These are phyloP conservation scores for Geotrichum klebahnii DNA, from an alignment of 1,139 yeast genomes.

Conservation along the genomic window DNA sequence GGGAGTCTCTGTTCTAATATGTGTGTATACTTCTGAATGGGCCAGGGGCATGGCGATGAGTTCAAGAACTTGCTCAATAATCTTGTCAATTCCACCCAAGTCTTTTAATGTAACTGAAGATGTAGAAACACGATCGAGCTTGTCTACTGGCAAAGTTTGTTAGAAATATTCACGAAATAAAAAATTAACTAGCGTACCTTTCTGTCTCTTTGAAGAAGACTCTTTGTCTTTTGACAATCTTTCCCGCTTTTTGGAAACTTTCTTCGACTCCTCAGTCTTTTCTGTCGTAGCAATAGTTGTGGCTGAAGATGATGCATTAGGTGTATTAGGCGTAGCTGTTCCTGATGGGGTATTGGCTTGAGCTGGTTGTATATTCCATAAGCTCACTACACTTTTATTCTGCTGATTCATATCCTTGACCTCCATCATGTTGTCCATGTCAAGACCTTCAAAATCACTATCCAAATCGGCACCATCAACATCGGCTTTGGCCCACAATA, in stretches of 20 bases:
- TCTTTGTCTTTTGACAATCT: constrained; percentile 38
- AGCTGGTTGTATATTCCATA: constrained; percentile 51
- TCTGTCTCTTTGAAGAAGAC: constrained; percentile 43
- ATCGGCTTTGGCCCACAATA: constrained; percentile 34
- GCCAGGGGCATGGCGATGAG: constrained; percentile 84
- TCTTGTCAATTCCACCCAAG: constrained; percentile 84
- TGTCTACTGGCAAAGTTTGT: constrained; percentile 17
- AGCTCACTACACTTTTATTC: constrained; percentile 69
- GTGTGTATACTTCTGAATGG: constrained; percentile 84
- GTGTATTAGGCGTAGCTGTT: constrained; percentile 21
- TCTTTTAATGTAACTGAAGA: constrained; percentile 54
- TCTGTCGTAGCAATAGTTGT: constrained; percentile 22
- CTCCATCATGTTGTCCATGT: constrained; percentile 55
- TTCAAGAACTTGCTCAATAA: constrained; percentile 81
- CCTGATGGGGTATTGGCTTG: constrained; percentile 19
- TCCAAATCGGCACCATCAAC: constrained; percentile 32
- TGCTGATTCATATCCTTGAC: constrained; percentile 50
- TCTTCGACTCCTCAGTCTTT: constrained; percentile 33
- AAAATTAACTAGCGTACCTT: constrained; percentile 37
- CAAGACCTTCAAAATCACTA: constrained; percentile 45
- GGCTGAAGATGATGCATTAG: constrained; percentile 11
- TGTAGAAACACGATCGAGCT: constrained; percentile 29
- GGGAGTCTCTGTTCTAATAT: constrained; percentile 96
- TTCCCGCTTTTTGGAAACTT: constrained; percentile 36
- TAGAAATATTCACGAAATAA: background rate